Evolutionary conservation across 2,329 filamentous ascomycete species (phyloP).

Genomic region (Colletotrichum gigasporum): DNA sequence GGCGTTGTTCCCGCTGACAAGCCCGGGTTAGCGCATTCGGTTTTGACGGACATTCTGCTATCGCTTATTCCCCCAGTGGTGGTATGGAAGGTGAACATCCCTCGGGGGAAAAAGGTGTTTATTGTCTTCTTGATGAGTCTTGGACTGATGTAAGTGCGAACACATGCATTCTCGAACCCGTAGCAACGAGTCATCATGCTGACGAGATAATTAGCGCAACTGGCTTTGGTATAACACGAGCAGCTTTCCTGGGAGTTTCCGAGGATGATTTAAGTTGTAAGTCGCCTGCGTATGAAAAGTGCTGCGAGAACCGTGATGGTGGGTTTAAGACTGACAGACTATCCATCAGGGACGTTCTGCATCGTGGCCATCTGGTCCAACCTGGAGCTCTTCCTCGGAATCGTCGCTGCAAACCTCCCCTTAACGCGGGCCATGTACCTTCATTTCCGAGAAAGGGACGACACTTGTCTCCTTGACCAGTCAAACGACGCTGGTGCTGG

Average conservation of each 20-base stretch:
- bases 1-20: not conserved
- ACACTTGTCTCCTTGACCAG: not conserved
- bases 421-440: constrained; percentile 35
- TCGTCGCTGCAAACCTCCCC: constrained; percentile 44
- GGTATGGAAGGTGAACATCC: constrained; percentile 43
- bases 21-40: constrained; percentile 32
- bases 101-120: constrained; percentile 37
- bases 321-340: not conserved
- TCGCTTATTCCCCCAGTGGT: constrained; percentile 40
- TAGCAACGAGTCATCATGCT: not conserved
- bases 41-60: constrained; percentile 37
- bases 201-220: constrained; percentile 31
- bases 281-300: too few species aligned
- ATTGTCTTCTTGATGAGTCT: constrained; percentile 43
- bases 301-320: too few species aligned
- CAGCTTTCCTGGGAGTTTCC: constrained; percentile 33
- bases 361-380: constrained; percentile 49
- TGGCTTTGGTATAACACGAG: constrained; percentile 35
- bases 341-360: constrained; percentile 42
- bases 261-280: constrained; percentile 37
- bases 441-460: constrained; percentile 16
- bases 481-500: not conserved
- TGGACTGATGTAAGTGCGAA: constrained; percentile 37
- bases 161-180: too few species aligned
- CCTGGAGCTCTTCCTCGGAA: constrained; percentile 47